Conservation (phyloP, 441 rosid genomes). For the Melastoma candidum region DNA sequence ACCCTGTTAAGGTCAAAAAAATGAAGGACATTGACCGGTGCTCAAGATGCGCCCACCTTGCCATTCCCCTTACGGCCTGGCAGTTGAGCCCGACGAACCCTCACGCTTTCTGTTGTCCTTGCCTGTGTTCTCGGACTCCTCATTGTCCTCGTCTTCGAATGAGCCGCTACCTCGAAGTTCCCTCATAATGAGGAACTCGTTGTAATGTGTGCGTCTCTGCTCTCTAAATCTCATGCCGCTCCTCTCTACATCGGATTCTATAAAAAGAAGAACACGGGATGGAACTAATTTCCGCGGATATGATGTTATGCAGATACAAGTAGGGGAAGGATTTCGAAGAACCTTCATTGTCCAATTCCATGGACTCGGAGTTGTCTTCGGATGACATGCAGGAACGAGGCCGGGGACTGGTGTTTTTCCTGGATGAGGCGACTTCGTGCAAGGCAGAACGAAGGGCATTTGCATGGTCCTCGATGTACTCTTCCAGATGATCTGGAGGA, state of each 20-base stretch:
- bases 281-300: not conserved
- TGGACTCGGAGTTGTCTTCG: constrained; percentile 62
- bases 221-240: constrained; percentile 35
- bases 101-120: too few species aligned
- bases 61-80: too few species aligned
- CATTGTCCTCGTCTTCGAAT: too few species aligned
- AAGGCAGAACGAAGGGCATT: constrained; percentile 14
- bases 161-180: too few species aligned
- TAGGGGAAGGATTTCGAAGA: not conserved
- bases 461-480: constrained; percentile 13
- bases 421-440: constrained; percentile 34
- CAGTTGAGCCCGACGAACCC: too few species aligned
- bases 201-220: too few species aligned
- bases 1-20: too few species aligned
- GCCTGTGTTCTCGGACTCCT: too few species aligned
- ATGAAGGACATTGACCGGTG: too few species aligned
- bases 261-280: not conserved
- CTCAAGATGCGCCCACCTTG: too few species aligned
- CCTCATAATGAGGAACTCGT: too few species aligned
- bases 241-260: constrained; percentile 39
- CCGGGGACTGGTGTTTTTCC: constrained; percentile 26
- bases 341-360: constrained; percentile 71
- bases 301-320: not conserved
- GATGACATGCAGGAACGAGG: constrained; percentile 74
- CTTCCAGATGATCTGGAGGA: constrained; percentile 13